phyloP scores from a whole-genome alignment of 345 rosid genomes.

The Isatis tinctoria region DNA sequence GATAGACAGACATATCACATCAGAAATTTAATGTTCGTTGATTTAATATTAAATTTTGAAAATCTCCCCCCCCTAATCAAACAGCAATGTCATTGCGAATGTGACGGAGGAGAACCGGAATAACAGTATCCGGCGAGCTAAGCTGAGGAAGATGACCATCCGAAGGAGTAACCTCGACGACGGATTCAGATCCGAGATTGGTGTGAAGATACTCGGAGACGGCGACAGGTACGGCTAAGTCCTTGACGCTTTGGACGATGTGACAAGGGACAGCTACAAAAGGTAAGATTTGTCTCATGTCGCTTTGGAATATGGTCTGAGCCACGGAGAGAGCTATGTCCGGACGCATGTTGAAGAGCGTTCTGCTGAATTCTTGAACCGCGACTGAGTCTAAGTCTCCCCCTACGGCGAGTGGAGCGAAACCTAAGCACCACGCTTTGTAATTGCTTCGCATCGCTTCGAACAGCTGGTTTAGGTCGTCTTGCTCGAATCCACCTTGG shows the following conservation, averaged over 20 bases:
- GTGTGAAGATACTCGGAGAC: conserved; percentile 74
- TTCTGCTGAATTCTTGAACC: conserved; percentile 91
- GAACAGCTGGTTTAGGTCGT: conserved; percentile 69
- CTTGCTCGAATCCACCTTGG: conserved; percentile 85
- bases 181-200: conserved; percentile 58
- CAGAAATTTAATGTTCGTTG: neutral
- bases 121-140: conserved; percentile 82
- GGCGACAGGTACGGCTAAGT: conserved; percentile 81
- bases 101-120: conserved; percentile 75
- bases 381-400: conserved; percentile 90
- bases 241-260: conserved; percentile 75
- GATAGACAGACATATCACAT: conserved; percentile 23
- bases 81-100: conserved; percentile 53
- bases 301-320: conserved; percentile 72
- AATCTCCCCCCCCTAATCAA: conserved; percentile 2
- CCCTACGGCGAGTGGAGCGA: conserved; percentile 79
- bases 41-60: neutral
- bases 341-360: conserved; percentile 92
- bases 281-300: conserved; percentile 56
- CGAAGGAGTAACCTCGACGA: conserved; percentile 72
- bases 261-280: conserved; percentile 78
- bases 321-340: conserved; percentile 78
- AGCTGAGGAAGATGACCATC: conserved; percentile 96
- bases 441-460: conserved; percentile 72
- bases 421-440: conserved; percentile 90